Conservation (phyloP, 1,284 basidiomycete genomes). For the Bjerkandera adusta region DNA sequence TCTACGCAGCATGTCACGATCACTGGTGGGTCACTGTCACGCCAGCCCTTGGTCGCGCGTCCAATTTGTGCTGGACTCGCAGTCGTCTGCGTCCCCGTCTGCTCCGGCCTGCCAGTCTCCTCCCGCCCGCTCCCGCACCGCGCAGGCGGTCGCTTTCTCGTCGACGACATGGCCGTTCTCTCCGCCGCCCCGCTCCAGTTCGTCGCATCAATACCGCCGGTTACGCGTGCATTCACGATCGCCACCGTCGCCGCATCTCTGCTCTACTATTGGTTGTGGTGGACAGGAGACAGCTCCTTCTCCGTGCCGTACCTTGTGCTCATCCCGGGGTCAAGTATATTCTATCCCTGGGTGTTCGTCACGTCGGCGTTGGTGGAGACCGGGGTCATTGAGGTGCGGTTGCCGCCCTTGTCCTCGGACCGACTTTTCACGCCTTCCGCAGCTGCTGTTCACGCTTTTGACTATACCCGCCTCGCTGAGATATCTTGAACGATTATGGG, state of each 20-base stretch:
- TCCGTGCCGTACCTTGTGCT: conserved; percentile 78
- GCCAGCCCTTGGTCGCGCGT: too few relatives aligned
- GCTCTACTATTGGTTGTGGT: conserved; percentile 63
- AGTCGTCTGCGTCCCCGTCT: too few relatives aligned
- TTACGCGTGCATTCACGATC: conserved; percentile 76
- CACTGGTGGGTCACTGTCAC: too few relatives aligned
- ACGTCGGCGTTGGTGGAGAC: conserved; percentile 88
- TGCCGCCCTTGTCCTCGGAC: conserved; percentile 3
- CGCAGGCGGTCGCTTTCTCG: too few relatives aligned
- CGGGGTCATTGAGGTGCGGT: conserved; percentile 77
- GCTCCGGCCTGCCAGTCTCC: too few relatives aligned
- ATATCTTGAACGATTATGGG: conserved; percentile 95
- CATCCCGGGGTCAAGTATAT: conserved; percentile 80
- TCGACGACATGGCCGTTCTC: conserved; percentile 78
- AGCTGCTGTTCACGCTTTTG: conserved; percentile 80
- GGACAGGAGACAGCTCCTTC: conserved; percentile 45
- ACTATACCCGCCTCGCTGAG: conserved; percentile 81
- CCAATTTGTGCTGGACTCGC: too few relatives aligned
- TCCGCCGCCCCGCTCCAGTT: conserved; percentile 63
- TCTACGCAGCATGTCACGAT: too few relatives aligned
- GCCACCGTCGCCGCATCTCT: conserved; percentile 65
- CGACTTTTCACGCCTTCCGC: conserved; percentile 16
- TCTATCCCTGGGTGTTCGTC: conserved; percentile 92
- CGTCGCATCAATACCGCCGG: conserved; percentile 70
- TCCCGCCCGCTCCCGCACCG: too few relatives aligned